Evolutionary conservation across 2,329 filamentous ascomycete genomes (phyloP), one percentile per base, ranked within the genome.

Genomic region (Penicillium sp.): DNA sequence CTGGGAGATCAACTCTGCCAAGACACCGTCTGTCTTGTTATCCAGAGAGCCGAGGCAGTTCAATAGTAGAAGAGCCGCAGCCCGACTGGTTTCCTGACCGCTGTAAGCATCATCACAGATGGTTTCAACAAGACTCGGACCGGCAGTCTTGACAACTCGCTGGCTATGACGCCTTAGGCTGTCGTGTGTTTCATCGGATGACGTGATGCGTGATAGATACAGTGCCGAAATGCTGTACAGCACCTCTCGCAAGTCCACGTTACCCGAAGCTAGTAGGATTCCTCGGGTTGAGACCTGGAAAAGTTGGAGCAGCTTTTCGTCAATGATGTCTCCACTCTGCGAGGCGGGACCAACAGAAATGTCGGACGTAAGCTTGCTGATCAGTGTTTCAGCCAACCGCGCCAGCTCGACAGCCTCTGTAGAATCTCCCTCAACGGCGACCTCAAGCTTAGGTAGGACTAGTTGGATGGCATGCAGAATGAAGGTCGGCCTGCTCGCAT

Each of bases 151-250:
- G 60, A 95, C 81, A 1, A 89, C 87, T 67, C 89, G 82, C 33
- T 85, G 79, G 41, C 75, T 84, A 54, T 85, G 81, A 40, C 73
- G 72, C 20, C 71, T 73, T 46, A 75, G 66, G 10, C 70, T 67
- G 8, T 76, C 75, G 46, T 81, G 73, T 32, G 80, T 76, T 43
- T 84, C 79, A 7, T 78, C 69, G 42, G 74, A 75, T 1, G 64
- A 62, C 20, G 68, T 68, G 61, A 92, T 87, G 36, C 88, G 86
- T 4, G 84, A 84, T 46, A 96, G 80, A 68, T 96, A 96, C 17
- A 89, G 85, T 69, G 92, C 93, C 75, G 89, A 92, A 62, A 96
- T 96, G 64, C 89, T 89, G 71, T 97, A 99, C 73, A 96, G 93
- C 18, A 89, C 82, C 51, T 94, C 86, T 44, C 94, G 86, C 32